Evolutionary conservation across 495 filamentous ascomycete genomes (phyloP), one percentile per base, ranked within the genome.

Genomic region (Aspergillus kassunensis): DNA sequence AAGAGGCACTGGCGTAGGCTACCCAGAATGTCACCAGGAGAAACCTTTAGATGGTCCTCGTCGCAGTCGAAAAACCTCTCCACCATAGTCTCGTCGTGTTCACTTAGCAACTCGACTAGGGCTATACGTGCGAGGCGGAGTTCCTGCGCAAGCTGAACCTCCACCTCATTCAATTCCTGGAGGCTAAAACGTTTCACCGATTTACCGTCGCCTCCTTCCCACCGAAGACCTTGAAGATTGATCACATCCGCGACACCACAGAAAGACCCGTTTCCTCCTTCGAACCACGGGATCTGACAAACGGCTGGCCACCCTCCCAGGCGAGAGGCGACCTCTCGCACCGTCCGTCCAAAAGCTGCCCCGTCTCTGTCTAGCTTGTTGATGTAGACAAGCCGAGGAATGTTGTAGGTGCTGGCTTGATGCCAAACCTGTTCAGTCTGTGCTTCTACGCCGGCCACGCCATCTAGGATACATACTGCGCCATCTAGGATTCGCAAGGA

Each of bases 281-380:
- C 74, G 78, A 91, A 97, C 88, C 91, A 93, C 1, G 95, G 95
- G 46, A 99, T 89, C 59, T 96, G 91, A 62, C 92, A 96, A 13
- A 99, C 83, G 18, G 92, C 83, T 11, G 95, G 95, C 82, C 85
- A 93, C 2, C 85, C 89, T 52, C 80, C 75, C 25, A 99, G 78
- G 49, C 90, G 82, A 2, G 82, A 75, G 7, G 85, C 90, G 18
- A 93, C 84, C 63, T 97, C 91, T 48, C 84, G 87, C 4, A 96
- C 85, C 0, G 93, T 95, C 31, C 83, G 78, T 16, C 83, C 84
- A 72, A 97, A 99, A 4, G 88, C 86, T 9, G 95, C 92, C 1
- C 95, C 95, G 53, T 95, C 89, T 29, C 95, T 85, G 61, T 99
- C 95, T 11, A 99, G 81, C 66, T 99, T 99, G 70, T 99, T 99